These are phyloP conservation scores for Gelatoporia subvermispora DNA, from an alignment of 768 basidiomycete genomes.

Conservation along the genomic window DNA sequence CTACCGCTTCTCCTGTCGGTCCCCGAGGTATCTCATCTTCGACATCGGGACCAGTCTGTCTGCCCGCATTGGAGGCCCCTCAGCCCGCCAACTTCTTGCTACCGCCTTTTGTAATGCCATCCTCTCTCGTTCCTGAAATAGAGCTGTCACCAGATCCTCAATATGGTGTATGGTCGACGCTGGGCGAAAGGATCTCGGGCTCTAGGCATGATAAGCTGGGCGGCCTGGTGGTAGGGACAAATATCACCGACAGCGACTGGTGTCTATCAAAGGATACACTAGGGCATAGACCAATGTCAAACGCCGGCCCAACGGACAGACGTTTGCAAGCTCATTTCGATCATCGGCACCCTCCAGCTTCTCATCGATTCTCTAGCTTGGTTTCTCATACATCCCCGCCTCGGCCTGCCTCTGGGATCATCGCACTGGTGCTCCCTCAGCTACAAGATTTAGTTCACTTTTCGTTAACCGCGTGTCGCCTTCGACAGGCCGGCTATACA, in stretches of 20 bases:
- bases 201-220: constrained; percentile 29
- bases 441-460: constrained; percentile 30
- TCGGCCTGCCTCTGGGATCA: constrained; percentile 14
- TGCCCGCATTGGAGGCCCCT: constrained; percentile 25
- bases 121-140: constrained; percentile 19
- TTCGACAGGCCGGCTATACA: constrained; percentile 26
- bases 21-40: constrained; percentile 30
- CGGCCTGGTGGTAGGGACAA: constrained; percentile 30
- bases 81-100: constrained; percentile 46
- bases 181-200: constrained; percentile 23
- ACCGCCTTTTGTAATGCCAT: constrained; percentile 56
- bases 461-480: constrained; percentile 31
- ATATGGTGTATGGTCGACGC: constrained; percentile 20
- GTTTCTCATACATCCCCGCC: too few species aligned
- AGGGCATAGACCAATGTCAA: too few species aligned
- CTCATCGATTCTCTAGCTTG: too few species aligned
- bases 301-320: too few species aligned
- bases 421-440: constrained; percentile 33
- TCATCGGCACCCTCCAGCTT: too few species aligned
- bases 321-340: too few species aligned
- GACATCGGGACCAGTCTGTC: constrained; percentile 3
- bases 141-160: constrained; percentile 1
- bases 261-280: constrained; percentile 3
- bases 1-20: constrained; percentile 34
- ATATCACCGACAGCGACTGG: constrained; percentile 2